A percentile compares a stretch with the other conserved stretches of the same genome.
These are phyloP conservation scores for Penicillium decumbens DNA, from an alignment of 2,329 filamentous ascomycete genomes.

Conservation along the genomic window DNA sequence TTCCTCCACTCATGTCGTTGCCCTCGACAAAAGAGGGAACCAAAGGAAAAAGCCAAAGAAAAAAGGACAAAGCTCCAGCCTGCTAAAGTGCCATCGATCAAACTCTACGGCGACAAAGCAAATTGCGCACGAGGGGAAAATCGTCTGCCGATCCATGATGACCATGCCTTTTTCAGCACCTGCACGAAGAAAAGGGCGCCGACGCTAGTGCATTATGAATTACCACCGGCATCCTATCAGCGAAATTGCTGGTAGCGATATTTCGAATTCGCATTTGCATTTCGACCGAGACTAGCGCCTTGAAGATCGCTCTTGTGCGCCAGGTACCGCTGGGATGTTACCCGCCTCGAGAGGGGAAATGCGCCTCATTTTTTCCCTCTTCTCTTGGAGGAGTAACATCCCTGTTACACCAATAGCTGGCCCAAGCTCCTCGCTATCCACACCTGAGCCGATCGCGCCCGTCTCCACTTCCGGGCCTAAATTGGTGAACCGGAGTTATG, in stretches of 20 bases:
- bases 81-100: constrained; percentile 10
- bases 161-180: constrained; percentile 24
- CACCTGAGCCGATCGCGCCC: constrained; percentile 26
- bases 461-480: constrained; percentile 19
- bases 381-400: constrained; percentile 10
- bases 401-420: constrained; percentile 24
- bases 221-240: constrained; percentile 27
- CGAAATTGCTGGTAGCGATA: constrained; percentile 25
- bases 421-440: constrained; percentile 30
- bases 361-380: constrained; percentile 9
- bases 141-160: constrained; percentile 24
- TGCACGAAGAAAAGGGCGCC: constrained; percentile 21
- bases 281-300: constrained; percentile 26
- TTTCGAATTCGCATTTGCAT: constrained; percentile 26
- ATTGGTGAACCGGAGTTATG: constrained; percentile 10
- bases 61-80: not conserved
- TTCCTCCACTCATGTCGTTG: constrained; percentile 1
- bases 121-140: constrained; percentile 14
- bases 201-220: constrained; percentile 21
- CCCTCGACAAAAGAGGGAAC: not conserved
- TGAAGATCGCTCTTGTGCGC: constrained; percentile 20
- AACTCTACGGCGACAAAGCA: constrained; percentile 12
- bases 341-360: constrained; percentile 8
- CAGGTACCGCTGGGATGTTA: constrained; percentile 21
- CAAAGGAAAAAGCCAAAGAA: constrained; percentile 2